Percentiles rank a stretch among this genome's conserved stretches.
Evolutionary conservation across 2,329 filamentous ascomycete species (phyloP).

Genomic region (Hypoxylon sp.): DNA sequence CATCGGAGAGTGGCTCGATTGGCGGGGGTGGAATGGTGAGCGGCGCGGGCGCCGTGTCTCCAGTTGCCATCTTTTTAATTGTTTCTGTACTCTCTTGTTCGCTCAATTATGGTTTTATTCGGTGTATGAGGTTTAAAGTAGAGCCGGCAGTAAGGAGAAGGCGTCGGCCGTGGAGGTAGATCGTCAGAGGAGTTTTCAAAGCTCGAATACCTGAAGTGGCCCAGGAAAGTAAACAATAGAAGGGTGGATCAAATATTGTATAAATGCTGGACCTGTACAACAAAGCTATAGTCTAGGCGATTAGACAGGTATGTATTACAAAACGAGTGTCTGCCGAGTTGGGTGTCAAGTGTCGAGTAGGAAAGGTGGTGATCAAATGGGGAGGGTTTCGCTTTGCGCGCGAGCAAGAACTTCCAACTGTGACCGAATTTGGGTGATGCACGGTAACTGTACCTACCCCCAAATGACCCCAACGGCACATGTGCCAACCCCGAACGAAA

Average conservation of each 20-base stretch:
- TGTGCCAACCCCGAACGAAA: conserved; percentile 46
- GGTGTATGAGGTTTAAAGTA: conserved; percentile 11
- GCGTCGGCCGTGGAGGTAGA: conserved; percentile 18
- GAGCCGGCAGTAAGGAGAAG: conserved; percentile 9
- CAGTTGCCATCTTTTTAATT: conserved; percentile 64
- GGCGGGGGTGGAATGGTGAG: conserved; percentile 65
- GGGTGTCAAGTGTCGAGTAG: conserved; percentile 39
- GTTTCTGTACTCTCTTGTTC: neutral
- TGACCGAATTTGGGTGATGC: conserved; percentile 49
- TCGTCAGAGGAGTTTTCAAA: conserved; percentile 37
- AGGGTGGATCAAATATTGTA: conserved; percentile 23
- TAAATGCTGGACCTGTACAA: conserved; percentile 41
- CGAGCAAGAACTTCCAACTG: conserved; percentile 41
- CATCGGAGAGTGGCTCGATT: conserved; percentile 64
- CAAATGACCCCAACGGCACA: conserved; percentile 46
- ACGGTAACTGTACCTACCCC: conserved; percentile 39
- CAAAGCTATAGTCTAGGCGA: conserved; percentile 26
- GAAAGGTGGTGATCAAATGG: conserved; percentile 45
- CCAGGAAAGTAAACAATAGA: conserved; percentile 37
- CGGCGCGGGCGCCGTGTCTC: conserved; percentile 64
- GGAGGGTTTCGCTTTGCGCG: conserved; percentile 50
- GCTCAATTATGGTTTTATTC: neutral
- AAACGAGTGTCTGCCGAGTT: conserved; percentile 43
- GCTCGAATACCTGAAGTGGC: conserved; percentile 26
- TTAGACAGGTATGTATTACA: conserved; percentile 30